phyloP scores from a whole-genome alignment of 768 basidiomycete species.

The Auricularia heimuer region DNA sequence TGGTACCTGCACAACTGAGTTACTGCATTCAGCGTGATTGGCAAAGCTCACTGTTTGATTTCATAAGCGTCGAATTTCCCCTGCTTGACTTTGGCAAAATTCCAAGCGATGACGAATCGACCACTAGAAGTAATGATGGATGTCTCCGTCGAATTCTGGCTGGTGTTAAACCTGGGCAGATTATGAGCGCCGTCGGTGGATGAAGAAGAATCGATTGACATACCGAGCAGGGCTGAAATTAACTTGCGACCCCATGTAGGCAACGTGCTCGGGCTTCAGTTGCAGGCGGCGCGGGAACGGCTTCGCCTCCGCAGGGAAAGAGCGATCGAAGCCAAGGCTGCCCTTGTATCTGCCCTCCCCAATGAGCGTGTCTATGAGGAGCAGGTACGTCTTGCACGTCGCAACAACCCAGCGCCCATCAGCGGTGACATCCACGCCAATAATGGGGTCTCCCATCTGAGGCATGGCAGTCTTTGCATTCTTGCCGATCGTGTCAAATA shows the following conservation, averaged over 20 bases:
- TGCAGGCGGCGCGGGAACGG: constrained; percentile 84
- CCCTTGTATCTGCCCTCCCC: constrained; percentile 82
- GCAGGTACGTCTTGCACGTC: constrained; percentile 86
- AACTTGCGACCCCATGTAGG: constrained; percentile 84
- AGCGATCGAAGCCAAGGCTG: constrained; percentile 80
- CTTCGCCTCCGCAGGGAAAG: constrained; percentile 91
- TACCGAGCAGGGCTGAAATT: constrained; percentile 92
- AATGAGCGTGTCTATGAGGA: constrained; percentile 91
- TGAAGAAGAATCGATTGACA: background rate
- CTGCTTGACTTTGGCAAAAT: constrained; percentile 91
- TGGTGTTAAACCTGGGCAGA: constrained; percentile 74
- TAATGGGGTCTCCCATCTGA: constrained; percentile 88
- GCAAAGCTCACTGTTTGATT: constrained; percentile 60
- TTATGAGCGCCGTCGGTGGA: background rate
- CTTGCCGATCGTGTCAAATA: constrained; percentile 95
- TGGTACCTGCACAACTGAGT: constrained; percentile 46
- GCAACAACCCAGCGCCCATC: constrained; percentile 93
- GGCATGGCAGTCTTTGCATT: constrained; percentile 98
- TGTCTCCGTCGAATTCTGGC: constrained; percentile 79
- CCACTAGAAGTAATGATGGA: constrained; percentile 94
- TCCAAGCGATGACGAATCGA: constrained; percentile 90
- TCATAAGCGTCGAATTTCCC: constrained; percentile 88
- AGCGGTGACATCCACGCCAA: constrained; percentile 89
- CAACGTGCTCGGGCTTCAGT: constrained; percentile 83
- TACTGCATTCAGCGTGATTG: background rate